Percentiles rank a stretch among this genome's conserved stretches.
Evolutionary conservation across 2,329 filamentous ascomycete genomes (phyloP).

Genomic region (Exophiala sp.): DNA sequence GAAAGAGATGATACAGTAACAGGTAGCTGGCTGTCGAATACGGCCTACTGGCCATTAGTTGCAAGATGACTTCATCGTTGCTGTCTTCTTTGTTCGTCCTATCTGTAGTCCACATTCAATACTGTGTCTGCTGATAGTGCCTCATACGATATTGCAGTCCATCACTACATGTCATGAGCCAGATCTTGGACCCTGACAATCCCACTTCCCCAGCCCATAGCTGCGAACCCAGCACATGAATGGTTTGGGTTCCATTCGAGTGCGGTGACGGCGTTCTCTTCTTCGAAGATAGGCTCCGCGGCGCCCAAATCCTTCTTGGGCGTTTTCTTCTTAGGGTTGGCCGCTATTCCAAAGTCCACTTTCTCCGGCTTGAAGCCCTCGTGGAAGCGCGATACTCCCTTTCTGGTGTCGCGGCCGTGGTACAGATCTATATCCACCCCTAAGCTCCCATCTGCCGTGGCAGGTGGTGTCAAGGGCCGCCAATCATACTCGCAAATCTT

Average conservation of each 20-base stretch:
- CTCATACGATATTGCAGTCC: no score
- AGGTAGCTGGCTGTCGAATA: no score
- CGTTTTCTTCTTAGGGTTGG: constrained; percentile 4
- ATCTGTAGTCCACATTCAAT: no score
- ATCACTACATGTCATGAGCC: constrained; percentile 36
- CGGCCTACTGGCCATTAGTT: no score
- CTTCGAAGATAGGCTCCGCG: constrained; percentile 54
- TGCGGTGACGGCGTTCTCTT: constrained; percentile 59
- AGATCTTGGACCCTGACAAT: constrained; percentile 65
- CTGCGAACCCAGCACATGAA: constrained; percentile 64
- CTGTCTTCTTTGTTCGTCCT: no score
- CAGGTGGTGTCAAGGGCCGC: constrained; percentile 29
- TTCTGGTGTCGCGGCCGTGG: constrained; percentile 21
- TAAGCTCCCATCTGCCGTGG: neutral
- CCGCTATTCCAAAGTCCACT: constrained; percentile 28
- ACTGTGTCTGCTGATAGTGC: no score
- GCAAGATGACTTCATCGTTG: no score
- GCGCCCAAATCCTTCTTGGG: constrained; percentile 11
- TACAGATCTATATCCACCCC: constrained; percentile 15
- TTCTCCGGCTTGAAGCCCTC: constrained; percentile 44
- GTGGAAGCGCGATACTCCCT: constrained; percentile 41
- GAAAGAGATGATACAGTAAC: no score
- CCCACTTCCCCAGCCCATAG: constrained; percentile 64
- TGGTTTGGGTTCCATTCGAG: constrained; percentile 67
- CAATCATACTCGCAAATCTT: constrained; percentile 59